Evolutionary conservation across 2,329 filamentous ascomycete genomes (phyloP).

Genomic region (Fusarium sp.): DNA sequence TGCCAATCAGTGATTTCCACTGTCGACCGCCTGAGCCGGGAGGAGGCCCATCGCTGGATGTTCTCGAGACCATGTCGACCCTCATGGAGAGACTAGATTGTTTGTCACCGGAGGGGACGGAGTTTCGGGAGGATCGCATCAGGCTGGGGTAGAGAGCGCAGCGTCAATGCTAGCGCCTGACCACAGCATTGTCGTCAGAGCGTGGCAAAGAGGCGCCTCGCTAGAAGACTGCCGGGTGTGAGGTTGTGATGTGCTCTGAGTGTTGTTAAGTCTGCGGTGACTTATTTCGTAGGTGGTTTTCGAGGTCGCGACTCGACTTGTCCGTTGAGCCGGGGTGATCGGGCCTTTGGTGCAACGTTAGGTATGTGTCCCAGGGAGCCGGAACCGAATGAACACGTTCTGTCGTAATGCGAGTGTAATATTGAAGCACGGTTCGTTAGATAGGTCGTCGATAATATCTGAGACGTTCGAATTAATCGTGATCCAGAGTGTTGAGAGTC

Average conservation of each 20-base stretch:
- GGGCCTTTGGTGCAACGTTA: slow-evolving; percentile 27
- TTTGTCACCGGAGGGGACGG: slow-evolving; percentile 32
- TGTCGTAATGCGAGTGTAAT: not conserved
- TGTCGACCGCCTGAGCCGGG: slow-evolving; percentile 27
- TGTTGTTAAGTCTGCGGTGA: not conserved
- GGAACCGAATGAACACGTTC: slow-evolving; percentile 14
- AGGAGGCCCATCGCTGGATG: slow-evolving; percentile 45
- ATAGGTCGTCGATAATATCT: not conserved
- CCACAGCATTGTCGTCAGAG: slow-evolving; percentile 44
- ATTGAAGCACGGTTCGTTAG: not conserved
- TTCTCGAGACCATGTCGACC: slow-evolving; percentile 48
- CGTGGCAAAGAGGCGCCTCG: slow-evolving; percentile 37
- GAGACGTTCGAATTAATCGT: not conserved
- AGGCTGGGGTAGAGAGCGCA: slow-evolving; percentile 39
- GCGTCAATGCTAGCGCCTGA: slow-evolving; percentile 41
- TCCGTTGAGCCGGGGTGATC: slow-evolving; percentile 22
- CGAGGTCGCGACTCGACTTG: not conserved
- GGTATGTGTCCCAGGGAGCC: slow-evolving; percentile 13
- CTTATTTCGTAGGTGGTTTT: not conserved
- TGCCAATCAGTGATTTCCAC: slow-evolving; percentile 33
- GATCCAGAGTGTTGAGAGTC: too few relatives aligned
- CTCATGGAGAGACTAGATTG: slow-evolving; percentile 26
- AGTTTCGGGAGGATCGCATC: slow-evolving; percentile 39
- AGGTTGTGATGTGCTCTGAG: not conserved
- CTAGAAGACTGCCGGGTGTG: slow-evolving; percentile 25